phyloP scores from a whole-genome alignment of 225 moss, liverwort and hornwort genomes.

The Polytrichum formosum region DNA sequence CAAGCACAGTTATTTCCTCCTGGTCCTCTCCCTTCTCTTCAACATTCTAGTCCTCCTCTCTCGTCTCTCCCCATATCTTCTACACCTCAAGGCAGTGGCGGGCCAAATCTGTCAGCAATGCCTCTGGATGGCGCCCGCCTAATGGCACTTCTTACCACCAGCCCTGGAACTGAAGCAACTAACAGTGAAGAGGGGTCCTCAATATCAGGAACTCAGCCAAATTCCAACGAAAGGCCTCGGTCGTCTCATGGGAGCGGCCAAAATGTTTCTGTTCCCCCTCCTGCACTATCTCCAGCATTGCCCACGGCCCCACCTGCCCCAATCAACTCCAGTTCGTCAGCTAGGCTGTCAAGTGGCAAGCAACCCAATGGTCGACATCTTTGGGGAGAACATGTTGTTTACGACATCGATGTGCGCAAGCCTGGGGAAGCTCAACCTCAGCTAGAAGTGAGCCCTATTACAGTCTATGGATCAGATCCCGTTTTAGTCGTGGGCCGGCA shows the following conservation, averaged over 20 bases:
- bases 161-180: constrained; percentile 62
- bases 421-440: constrained; percentile 91
- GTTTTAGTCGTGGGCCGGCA: constrained; percentile 83
- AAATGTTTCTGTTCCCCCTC: constrained; percentile 82
- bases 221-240: constrained; percentile 35
- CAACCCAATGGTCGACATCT: constrained; percentile 76
- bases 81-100: constrained; percentile 48
- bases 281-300: constrained; percentile 81
- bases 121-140: constrained; percentile 94
- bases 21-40: constrained; percentile 37
- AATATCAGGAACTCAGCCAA: constrained; percentile 26
- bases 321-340: constrained; percentile 27
- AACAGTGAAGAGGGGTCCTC: constrained; percentile 38
- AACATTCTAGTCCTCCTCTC: constrained; percentile 54
- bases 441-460: constrained; percentile 92
- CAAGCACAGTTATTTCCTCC: constrained; percentile 33
- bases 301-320: constrained; percentile 85
- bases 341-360: constrained; percentile 54
- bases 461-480: constrained; percentile 91
- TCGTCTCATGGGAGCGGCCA: constrained; percentile 33
- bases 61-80: constrained; percentile 47
- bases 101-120: constrained; percentile 60
- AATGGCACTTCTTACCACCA: constrained; percentile 93
- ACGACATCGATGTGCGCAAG: constrained; percentile 80
- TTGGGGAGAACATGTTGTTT: constrained; percentile 76